Conservation (phyloP, 2,329 filamentous ascomycete genomes). For the Stachybotrys chlorohalonatus region DNA sequence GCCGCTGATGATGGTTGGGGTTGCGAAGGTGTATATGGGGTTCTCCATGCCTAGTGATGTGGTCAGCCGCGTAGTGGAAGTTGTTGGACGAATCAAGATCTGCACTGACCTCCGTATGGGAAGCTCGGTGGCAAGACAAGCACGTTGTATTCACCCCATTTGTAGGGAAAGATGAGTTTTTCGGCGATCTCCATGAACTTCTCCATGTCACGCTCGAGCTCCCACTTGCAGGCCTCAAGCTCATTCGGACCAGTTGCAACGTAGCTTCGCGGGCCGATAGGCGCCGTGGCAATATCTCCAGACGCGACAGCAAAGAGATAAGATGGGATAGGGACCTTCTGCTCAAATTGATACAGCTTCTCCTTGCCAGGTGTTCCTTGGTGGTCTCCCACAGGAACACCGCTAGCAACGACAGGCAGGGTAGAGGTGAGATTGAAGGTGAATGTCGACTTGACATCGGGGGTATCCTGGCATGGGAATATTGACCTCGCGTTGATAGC, state of each 20-base stretch:
- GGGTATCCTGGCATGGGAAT: constrained; percentile 95
- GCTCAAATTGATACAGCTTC: constrained; percentile 75
- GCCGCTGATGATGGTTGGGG: constrained; percentile 86
- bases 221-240: constrained; percentile 75
- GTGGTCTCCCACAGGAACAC: constrained; percentile 48
- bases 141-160: constrained; percentile 93
- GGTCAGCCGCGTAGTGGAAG: not conserved
- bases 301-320: constrained; percentile 91
- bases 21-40: constrained; percentile 90
- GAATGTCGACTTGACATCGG: constrained; percentile 93
- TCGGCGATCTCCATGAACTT: constrained; percentile 85
- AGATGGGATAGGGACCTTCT: constrained; percentile 84
- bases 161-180: constrained; percentile 73
- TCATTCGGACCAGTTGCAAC: constrained; percentile 87
- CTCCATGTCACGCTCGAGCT: constrained; percentile 85
- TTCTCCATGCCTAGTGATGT: constrained; percentile 65
- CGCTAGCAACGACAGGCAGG: constrained; percentile 85
- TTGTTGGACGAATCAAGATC: no score
- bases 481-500: constrained; percentile 90
- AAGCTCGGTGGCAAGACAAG: constrained; percentile 84
- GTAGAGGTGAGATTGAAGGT: constrained; percentile 80
- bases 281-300: constrained; percentile 76
- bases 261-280: constrained; percentile 74
- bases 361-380: constrained; percentile 34
- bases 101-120: constrained; percentile 63